Evolutionary conservation across 441 rosid genomes (phyloP).

Genomic region (Gossypium davidsonii): DNA sequence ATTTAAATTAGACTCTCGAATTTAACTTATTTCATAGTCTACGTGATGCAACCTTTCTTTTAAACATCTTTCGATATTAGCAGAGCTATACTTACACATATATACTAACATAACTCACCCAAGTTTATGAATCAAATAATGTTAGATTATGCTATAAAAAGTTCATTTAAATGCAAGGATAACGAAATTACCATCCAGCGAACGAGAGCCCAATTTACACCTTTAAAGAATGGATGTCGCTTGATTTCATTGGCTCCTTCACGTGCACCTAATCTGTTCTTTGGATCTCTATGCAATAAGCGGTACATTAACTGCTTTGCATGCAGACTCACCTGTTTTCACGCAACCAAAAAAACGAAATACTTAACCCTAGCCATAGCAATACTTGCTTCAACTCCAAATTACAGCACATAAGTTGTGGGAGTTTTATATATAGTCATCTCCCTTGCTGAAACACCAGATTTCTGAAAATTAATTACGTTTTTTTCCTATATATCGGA

Average conservation of each 20-base stretch:
- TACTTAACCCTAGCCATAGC: too few species aligned
- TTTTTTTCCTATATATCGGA: too few species aligned
- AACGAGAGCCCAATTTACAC: slow-evolving; percentile 78
- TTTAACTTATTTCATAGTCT: too few species aligned
- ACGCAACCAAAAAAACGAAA: not conserved
- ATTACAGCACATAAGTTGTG: not conserved
- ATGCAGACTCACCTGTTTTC: slow-evolving; percentile 47
- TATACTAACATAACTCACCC: too few species aligned
- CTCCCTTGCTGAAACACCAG: not conserved
- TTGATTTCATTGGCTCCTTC: slow-evolving; percentile 82
- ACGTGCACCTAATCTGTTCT: slow-evolving; percentile 63
- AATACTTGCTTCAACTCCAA: not conserved
- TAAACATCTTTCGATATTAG: too few species aligned
- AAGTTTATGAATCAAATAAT: too few species aligned
- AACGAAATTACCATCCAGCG: slow-evolving; percentile 69
- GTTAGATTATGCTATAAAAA: too few species aligned
- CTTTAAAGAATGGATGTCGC: slow-evolving; percentile 72
- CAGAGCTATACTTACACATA: too few species aligned
- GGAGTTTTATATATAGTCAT: not conserved
- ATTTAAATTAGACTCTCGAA: too few species aligned
- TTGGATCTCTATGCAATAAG: slow-evolving; percentile 76
- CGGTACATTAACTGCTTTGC: slow-evolving; percentile 74
- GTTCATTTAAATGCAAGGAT: not conserved
- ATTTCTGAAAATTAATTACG: not conserved
- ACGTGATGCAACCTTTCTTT: too few species aligned